Base-by-base conservation (phyloP, 176 grass and related monocot species). In the Lolium multiflorum region DNA sequence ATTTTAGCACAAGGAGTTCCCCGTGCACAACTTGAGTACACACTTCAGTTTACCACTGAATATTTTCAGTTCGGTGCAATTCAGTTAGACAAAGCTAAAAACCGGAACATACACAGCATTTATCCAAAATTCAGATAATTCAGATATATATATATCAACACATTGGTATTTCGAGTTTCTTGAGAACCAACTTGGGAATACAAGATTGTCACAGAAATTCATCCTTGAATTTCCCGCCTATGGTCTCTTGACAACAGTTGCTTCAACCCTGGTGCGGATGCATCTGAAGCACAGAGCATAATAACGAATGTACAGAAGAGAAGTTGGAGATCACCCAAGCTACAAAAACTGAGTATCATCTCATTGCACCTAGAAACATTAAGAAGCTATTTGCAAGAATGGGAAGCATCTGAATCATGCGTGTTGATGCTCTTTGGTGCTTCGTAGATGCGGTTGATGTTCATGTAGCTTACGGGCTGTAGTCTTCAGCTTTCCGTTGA, bases 261-360 rank as follows among this genome's bases (percentile, higher is more conserved):
- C 21, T 71, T 63, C 46, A 63, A 77, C 50, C 69, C 65, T 70
- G 26, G 41, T 62, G 26, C 35, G 77, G 57, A 61, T 69, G 86
- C 82, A 77, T 77, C 86, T 85, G 86, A 88, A 85, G 81, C 69
- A 88, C 81, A 88, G 85, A 88, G 82, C 67, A 68, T 66, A 75
- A 28, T 35, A 56, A 84, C 54, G 48, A 76, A 91, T 91, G 39
- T 91, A 91, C 81, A 88, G 21, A 76, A 78, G 8, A 79, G 1
- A 58, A 64, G 52, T 89, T 74, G 78, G 52, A 46, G 9, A 57
- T 24, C 72, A 78, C 48, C 51, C 79, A 78, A 85, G 71, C 20
- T 39, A 78, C 38, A 73, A 78, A 84, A 31, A 78, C 77, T 48
- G 61, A 74, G 12, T 57, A 12, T 80, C 31, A 56, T 54, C 77